Evolutionary conservation across 306 rosid species (phyloP), one percentile per base, ranked within the genome.

Genomic region (Lathyrus aphaca): DNA sequence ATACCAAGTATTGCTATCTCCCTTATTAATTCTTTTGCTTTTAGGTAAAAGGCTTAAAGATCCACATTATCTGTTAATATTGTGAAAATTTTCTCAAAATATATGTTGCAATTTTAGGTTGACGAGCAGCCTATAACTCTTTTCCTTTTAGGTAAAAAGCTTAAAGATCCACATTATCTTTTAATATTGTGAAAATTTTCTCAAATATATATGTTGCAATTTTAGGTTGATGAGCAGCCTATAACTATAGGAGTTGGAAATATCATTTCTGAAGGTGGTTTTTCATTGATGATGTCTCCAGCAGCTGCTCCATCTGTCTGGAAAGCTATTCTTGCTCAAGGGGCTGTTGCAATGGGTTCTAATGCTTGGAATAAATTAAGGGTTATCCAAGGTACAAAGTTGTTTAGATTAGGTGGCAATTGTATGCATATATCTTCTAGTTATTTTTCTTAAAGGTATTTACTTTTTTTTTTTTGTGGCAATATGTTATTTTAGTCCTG

Each of bases 181-280:
- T 19, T 46, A 58, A 54, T 79, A 15, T 69, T 48, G 56, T 66
- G 18, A 71, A 32, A 53, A 16, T 59, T 77, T 57, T 55, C 69
- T 63, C 27, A 50, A 61, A 49, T 48, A 72, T 44, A 6, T 25
- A 13, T 23, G 32, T 30, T 79, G 14, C 65, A 48, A 54, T 66
- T 55, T 74, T 89, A 90, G 98, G 96, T 82, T 56, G 84, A 84
- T 59, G 88, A 88, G 72, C 83, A 86, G 89, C 98, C 97, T 72
- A 63, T 88, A 40, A 85, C 98, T 49, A 81, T 90, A 56, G 98
- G 98, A 48, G 96, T 88, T 69, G 97, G 98, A 77, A 93, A 80
- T 75, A 37, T 93, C 75, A 77, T 93, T 76, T 93, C 98, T 53
- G 94, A 86, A 76, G 82, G 74, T 59, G 97, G 98, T 13, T 90